Evolutionary conservation across 495 filamentous ascomycete genomes (phyloP), one percentile per base, ranked within the genome.

Genomic region (Neurospora discreta): DNA sequence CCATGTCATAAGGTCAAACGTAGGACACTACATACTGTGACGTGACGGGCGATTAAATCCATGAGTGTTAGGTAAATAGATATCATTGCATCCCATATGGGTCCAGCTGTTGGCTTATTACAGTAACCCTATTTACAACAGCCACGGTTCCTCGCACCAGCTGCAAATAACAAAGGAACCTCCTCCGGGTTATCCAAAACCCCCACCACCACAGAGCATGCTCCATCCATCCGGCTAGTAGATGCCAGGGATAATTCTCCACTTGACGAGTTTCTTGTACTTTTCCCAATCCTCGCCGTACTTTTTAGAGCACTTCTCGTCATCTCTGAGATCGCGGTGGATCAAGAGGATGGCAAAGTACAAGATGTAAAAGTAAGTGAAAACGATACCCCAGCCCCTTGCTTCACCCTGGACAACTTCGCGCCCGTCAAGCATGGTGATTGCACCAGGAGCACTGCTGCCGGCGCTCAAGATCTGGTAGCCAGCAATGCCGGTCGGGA

Each of bases 281-380:
- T 89, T 89, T 75, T 92, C 89, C 95, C 95, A 99, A 75, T 98
- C 94, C 74, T 89, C 88, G 15, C 96, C 96, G 80, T 99, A 98
- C 85, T 98, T 98, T 77, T 84, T 86, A 74, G 86, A 82, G 82
- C 96, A 99, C 86, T 97, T 97, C 80, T 93, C 90, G 74, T 98
- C 95, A 76, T 98, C 95, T 75, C 95, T 87, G 72, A 89, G 83
- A 77, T 97, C 93, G n/a, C 95, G 91, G 78, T 99, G 95, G 70
- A 99, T 82, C 16, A 98, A 86, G 72, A 99, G 81, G 36, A 97
- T 81, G 1, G 90, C 94, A 82, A 98, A 99, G 82, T 98, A 99
- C 16, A 96, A 72, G 70, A 99, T 82, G 83, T 95, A 98, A 79
- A 99, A 98, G 83, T 98, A 98, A 0, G 95, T 97, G 76, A 98